A percentile compares a stretch with the other conserved stretches of the same genome.
phyloP scores from a whole-genome alignment of 257 asterid genomes.

The Solanum corneliomulleri region DNA sequence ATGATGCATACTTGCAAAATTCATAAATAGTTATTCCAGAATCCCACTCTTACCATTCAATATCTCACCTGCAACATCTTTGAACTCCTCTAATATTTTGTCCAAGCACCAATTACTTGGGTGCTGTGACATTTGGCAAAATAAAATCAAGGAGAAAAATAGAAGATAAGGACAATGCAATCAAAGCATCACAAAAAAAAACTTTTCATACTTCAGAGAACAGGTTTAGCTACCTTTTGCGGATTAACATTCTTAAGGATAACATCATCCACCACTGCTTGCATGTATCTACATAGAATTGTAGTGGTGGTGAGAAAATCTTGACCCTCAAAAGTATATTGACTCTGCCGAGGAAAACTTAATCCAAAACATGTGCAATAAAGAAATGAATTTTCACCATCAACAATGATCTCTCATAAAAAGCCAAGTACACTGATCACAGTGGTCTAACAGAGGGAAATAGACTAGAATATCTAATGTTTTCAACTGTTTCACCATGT shows the following conservation, averaged over 20 bases:
- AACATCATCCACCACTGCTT: conserved; percentile 87
- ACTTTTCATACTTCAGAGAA: neutral
- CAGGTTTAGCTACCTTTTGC: conserved; percentile 39
- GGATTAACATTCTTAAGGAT: conserved; percentile 63
- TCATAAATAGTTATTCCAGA: neutral
- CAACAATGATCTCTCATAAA: neutral
- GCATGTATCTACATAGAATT: conserved; percentile 67
- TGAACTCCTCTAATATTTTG: conserved; percentile 64
- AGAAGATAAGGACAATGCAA: neutral
- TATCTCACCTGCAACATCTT: conserved; percentile 35
- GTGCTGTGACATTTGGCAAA: conserved; percentile 40
- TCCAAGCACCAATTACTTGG: conserved; percentile 79
- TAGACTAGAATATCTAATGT: neutral
- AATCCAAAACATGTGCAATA: neutral
- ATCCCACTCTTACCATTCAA: conserved; percentile 34
- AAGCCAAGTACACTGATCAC: neutral
- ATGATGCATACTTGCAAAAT: neutral
- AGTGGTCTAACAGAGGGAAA: neutral
- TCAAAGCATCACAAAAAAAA: neutral
- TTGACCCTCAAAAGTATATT: neutral
- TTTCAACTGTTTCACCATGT: neutral
- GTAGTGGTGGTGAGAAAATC: neutral
- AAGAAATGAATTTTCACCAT: neutral
- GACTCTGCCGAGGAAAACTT: neutral
- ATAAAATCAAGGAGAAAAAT: neutral